Base-by-base conservation (phyloP, 2,329 filamentous ascomycete species). In the Sarocladium brachiariae region DNA sequence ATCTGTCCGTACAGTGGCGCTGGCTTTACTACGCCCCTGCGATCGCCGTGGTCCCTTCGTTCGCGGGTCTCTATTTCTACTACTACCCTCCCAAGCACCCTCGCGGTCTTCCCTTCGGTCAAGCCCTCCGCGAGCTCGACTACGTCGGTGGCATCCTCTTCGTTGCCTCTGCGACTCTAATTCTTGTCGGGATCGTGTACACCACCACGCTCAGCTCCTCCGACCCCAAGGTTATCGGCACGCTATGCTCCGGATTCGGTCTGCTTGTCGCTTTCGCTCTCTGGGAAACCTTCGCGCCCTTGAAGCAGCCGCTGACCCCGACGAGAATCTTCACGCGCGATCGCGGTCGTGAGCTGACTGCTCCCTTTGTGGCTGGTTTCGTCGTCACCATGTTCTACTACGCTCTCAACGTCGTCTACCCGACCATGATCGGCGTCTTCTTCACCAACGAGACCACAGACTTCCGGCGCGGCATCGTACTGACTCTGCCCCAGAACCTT, bases 361-460 rank as follows among this genome's bases (percentile, higher is more conserved):
- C 69, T 0, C 72, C 72, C 0, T 71, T 68, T 33, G 63, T 75
- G 23, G 68, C 69, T 3, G 63, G 69, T 1, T 69, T 67, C 37
- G 68, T 76, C 39, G 65, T 75, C 18, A 76, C 70, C 51, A 77
- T 76, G 73, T 75, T 75, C 57, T 76, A 75, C 60, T 76, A 76
- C 57, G 67, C 66, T 30, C 67, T 65, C 37, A 72, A 69, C 52
- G 67, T 75, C 38, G 61, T 75, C 13, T 75, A 67, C 55, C 72
- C 73, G 0, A 70, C 69, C 14, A 74, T 74, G 70, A 73, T 74
- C 47, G 67, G 73, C 4, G 70, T 91, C 3, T 73, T 83, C 33
- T 59, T 90, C 55, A 92, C 92, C 60, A 80, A 90, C 58, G 87
- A 92, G 63, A 81, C 78, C 24, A 71, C 67, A 50, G 77, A 87